Conservation (phyloP, 345 rosid genomes). For the Turnera subulata region DNA sequence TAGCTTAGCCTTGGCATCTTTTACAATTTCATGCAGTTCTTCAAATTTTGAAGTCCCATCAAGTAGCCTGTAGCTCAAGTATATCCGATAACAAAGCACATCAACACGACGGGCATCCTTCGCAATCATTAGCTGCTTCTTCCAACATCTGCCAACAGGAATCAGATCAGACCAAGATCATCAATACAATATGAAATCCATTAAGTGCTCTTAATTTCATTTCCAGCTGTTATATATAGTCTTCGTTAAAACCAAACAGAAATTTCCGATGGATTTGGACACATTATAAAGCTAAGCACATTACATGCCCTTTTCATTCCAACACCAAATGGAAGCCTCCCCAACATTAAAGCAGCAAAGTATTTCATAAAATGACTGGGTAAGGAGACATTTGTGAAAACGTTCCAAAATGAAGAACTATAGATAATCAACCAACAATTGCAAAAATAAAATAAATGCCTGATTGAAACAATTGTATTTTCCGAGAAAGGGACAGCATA, state of each 20-base stretch:
- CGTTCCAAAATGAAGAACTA: neutral
- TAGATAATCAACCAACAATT: neutral
- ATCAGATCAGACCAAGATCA: no score
- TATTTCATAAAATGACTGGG: neutral
- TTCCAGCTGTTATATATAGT: no score
- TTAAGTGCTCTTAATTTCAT: no score
- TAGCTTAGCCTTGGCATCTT: slow-evolving; percentile 62
- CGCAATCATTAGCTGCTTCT: slow-evolving; percentile 75
- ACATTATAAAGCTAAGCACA: no score
- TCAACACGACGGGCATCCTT: slow-evolving; percentile 91
- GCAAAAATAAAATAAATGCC: neutral
- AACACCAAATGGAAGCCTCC: neutral
- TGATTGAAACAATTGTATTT: neutral
- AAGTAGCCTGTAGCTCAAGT: slow-evolving; percentile 71
- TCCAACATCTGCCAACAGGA: slow-evolving; percentile 64
- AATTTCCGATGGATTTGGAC: no score
- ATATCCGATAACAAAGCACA: slow-evolving; percentile 77
- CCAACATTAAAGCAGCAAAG: neutral
- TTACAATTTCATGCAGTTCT: slow-evolving; percentile 63
- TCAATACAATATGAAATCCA: no score
- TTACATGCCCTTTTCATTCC: slow-evolving; percentile 7
- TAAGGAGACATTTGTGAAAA: no score
- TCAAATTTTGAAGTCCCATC: slow-evolving; percentile 66
- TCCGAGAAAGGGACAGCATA: neutral
- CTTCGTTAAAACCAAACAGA: no score